Base-by-base conservation (phyloP, 2,329 filamentous ascomycete genomes). In the Aspergillus sp. region DNA sequence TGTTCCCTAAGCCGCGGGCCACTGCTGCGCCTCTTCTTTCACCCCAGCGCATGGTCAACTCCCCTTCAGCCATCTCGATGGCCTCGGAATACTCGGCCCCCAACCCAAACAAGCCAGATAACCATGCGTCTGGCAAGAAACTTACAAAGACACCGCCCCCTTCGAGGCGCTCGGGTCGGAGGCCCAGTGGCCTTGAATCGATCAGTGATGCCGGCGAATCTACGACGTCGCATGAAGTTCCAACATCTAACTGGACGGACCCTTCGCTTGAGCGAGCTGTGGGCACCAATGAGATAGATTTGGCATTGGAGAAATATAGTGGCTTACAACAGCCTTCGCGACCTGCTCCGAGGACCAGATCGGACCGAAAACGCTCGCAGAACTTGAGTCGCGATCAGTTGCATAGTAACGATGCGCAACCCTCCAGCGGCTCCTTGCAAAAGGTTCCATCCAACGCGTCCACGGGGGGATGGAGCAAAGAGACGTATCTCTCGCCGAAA, bases 1-100 rank as follows among this genome's bases (percentile, higher is more conserved):
- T 79, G 16, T 79, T 78, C 59, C 77, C 77, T 6, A 78, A 74
- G 60, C 76, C 77, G 2, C 71, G 71, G 46, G 66, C 71, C 46
- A 61, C 63, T 11, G 55, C 67, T 5, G 64, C 66, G 20, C 75
- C 74, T 31, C 70, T 78, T 29, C 66, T 78, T 18, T 79, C 77
- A n/a, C 77, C 77, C 16, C 75, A 78, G 42, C 72, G 76, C 24
- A 69, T 78, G 68, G 75, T 74, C 24, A 63, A 72, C 32, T 78
- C 77, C 1, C 77, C 77, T 0, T 78, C 77, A 12, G 71, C 75
- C 2, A 69, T 77, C 32, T 77, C 74, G 6, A 61, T 73, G 6
- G 60, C 55, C 18, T 75, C 75, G 6, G 77, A 78, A 52, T 61
- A 64, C 14, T 69, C 75, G 7, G 56, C 63, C 7, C 63, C 60